Evolutionary conservation across 2,329 filamentous ascomycete species (phyloP).

Genomic region (Neopestalotiopsis sp.): DNA sequence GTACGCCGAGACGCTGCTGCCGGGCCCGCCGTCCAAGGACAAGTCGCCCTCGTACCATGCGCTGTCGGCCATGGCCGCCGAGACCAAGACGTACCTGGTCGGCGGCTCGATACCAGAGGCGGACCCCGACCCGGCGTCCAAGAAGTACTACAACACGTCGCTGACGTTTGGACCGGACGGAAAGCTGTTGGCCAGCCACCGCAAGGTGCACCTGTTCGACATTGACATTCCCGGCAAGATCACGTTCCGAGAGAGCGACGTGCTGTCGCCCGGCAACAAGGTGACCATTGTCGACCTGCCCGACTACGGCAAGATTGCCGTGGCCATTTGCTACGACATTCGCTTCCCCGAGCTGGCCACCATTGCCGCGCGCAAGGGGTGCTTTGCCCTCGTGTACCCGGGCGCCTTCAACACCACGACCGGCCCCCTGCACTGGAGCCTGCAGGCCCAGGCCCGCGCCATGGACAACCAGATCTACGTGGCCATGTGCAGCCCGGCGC

Average conservation of each 20-base stretch:
- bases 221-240: slow-evolving; percentile 98
- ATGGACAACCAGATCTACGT: slow-evolving; percentile 96
- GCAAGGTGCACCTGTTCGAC: slow-evolving; percentile 96
- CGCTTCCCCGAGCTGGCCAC: slow-evolving; percentile 94
- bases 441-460: slow-evolving; percentile 82
- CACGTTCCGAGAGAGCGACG: slow-evolving; percentile 87
- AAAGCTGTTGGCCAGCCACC: slow-evolving; percentile 81
- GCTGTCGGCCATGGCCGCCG: slow-evolving; percentile 77
- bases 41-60: slow-evolving; percentile 87
- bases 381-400: slow-evolving; percentile 88
- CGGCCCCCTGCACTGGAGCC: slow-evolving; percentile 87
- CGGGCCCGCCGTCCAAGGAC: slow-evolving; percentile 72
- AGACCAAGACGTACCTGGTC: slow-evolving; percentile 81
- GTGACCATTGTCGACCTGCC: slow-evolving; percentile 86
- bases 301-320: slow-evolving; percentile 83
- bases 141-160: slow-evolving; percentile 88
- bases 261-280: slow-evolving; percentile 83
- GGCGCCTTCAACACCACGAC: slow-evolving; percentile 98
- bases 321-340: slow-evolving; percentile 98
- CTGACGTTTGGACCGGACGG: slow-evolving; percentile 83
- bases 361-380: slow-evolving; percentile 84
- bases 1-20: slow-evolving; percentile 87
- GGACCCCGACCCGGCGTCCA: slow-evolving; percentile 54
- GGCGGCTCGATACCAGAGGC: slow-evolving; percentile 93
- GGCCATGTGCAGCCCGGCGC: slow-evolving; percentile 87